Percentiles rank a stretch among this genome's conserved stretches.
Conservation (phyloP, 179 eudicot species). For the Vitellaria paradoxa region DNA sequence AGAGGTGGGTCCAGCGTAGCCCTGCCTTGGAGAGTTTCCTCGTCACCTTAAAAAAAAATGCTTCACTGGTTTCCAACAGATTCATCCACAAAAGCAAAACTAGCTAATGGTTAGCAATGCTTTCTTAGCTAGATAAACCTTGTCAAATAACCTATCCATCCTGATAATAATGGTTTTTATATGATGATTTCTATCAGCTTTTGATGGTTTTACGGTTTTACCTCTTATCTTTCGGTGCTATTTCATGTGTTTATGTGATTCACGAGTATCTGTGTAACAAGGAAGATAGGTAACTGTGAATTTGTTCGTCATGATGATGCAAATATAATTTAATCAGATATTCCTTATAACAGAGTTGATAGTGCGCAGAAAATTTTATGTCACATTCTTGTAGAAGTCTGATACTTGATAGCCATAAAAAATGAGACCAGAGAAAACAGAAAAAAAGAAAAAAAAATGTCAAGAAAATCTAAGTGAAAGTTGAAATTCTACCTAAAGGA, state of each 20-base stretch:
- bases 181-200: no score
- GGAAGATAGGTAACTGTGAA: neutral
- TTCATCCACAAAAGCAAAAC: neutral
- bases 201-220: neutral
- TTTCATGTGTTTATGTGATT: neutral
- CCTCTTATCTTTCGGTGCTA: no score
- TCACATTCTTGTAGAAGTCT: neutral
- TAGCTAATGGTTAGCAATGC: neutral
- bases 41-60: no score
- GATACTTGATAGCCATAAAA: neutral
- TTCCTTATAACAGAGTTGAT: no score
- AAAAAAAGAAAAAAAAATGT: neutral
- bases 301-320: neutral
- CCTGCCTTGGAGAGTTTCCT: no score
- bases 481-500: slow-evolving; percentile 5
- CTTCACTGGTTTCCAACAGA: neutral
- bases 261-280: neutral
- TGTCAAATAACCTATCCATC: neutral
- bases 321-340: no score
- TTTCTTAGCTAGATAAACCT: neutral
- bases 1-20: no score
- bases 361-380: neutral
- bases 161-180: no score
- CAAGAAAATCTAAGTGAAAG: neutral
- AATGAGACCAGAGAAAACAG: neutral